Evolutionary conservation across 805 yeast genomes (phyloP).

Genomic region (Spathaspora passalidarum): DNA sequence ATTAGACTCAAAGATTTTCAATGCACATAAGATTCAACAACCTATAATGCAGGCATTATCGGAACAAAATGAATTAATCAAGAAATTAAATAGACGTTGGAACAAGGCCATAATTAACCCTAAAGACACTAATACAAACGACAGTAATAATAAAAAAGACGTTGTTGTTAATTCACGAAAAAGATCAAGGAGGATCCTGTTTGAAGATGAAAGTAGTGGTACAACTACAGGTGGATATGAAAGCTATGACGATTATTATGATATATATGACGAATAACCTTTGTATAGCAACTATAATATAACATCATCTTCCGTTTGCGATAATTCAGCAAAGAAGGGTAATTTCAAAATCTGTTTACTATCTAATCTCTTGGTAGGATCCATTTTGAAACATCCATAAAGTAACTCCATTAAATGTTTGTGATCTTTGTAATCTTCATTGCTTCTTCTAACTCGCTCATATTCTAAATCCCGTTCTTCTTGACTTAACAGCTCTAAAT

Average conservation of each 20-base stretch:
- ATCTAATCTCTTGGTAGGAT: conserved; percentile 53
- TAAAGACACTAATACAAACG: background rate
- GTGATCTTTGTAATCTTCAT: conserved; percentile 36
- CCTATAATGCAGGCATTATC: conserved; percentile 15
- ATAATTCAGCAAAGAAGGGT: conserved; percentile 55
- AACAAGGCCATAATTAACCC: conserved; percentile 21
- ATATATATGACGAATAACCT: conserved; percentile 4
- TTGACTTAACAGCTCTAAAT: conserved; percentile 5
- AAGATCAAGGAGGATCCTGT: conserved; percentile 15
- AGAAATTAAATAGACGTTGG: conserved; percentile 39
- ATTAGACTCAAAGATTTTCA: conserved; percentile 9
- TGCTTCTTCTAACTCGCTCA: conserved; percentile 14
- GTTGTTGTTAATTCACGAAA: conserved; percentile 8
- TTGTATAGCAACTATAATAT: conserved; percentile 13
- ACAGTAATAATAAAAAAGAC: background rate
- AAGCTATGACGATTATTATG: conserved; percentile 8
- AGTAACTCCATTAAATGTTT: conserved; percentile 53
- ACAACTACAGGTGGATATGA: conserved; percentile 3
- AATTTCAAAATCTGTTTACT: conserved; percentile 56
- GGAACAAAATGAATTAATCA: conserved; percentile 32
- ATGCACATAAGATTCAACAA: conserved; percentile 2
- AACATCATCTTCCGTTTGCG: conserved; percentile 20
- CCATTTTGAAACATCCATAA: conserved; percentile 55
- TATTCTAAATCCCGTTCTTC: conserved; percentile 11
- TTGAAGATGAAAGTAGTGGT: conserved; percentile 13